Evolutionary conservation across 192 early-diverging fungal species (phyloP), one percentile per base, ranked within the genome.

Genomic region (Gorgonomyces haynaldii): DNA sequence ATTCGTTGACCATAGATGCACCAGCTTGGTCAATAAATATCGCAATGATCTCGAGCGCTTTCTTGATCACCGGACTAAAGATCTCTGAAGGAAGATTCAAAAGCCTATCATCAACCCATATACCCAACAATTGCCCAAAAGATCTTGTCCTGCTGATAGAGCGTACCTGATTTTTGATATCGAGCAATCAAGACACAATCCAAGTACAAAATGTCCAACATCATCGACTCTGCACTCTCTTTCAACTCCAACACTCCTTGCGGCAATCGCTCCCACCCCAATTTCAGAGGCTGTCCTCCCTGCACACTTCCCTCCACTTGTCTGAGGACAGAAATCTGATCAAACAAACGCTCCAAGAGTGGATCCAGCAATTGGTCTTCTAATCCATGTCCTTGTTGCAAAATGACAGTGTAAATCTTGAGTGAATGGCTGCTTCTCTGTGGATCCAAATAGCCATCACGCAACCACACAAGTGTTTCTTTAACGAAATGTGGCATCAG

Each of bases 81-180:
- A 19, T 12, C 8, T 17, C 22, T 13, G 16, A 42, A 9, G 67
- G 62, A 22, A 65, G 21, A 19, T 62, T 57, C 1, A 69, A 32
- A 7, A 69, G 22, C 29, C 67, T 69, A 37, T 2, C 3, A 12
- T 63, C 30, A 40, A 34, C n/a, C 20, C 13, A 42, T 25, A 29
- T 30, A 69, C 67, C 62, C 37, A 15, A 50, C 36, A 9, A 59
- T 51, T 19, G 35, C 42, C 67, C 67, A 69, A 50, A 69, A 69
- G 41, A 69, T 25, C 15, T 54, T 42, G 2, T 44, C 30, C 20
- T 60, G 28, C 3, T 30, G 7, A 16, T 59, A 9, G 2, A 63
- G 23, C 5, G 44, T 37, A 16, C 40, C 58, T 3, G 36, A 2
- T 30, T 56, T 40, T n/a, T 29, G 13, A 42, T 51, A 42, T 2